phyloP scores from a whole-genome alignment of 805 yeast species.

The Candida oleophila region DNA sequence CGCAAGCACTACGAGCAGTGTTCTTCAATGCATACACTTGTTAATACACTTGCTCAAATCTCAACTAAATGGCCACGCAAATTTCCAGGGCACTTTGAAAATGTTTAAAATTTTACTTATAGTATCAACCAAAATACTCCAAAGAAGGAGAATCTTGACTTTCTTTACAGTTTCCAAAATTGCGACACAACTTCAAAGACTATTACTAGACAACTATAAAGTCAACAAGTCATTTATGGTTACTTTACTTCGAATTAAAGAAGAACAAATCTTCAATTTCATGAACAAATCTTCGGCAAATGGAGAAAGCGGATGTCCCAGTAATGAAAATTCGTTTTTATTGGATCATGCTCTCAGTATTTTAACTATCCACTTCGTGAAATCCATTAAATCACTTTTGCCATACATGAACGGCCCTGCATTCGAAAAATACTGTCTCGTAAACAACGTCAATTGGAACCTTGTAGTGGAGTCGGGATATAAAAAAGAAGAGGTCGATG shows the following conservation, averaged over 20 bases:
- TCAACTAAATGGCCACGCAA: constrained; percentile 6
- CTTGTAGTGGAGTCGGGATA: constrained; percentile 5
- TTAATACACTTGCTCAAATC: background rate
- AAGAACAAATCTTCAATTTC: constrained; percentile 24
- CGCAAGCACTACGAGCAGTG: background rate
- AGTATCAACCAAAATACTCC: constrained; percentile 25
- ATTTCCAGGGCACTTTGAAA: constrained; percentile 6
- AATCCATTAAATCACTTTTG: constrained; percentile 27
- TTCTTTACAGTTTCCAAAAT: constrained; percentile 23
- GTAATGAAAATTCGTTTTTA: background rate
- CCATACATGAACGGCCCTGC: constrained; percentile 36
- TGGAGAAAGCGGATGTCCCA: constrained; percentile 8
- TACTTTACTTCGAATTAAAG: constrained; percentile 31
- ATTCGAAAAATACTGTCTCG: constrained; percentile 38
- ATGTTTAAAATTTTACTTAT: constrained; percentile 32
- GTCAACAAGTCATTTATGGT: constrained; percentile 36
- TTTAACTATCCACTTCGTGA: constrained; percentile 25
- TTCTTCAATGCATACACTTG: constrained; percentile 2
- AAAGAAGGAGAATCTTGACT: constrained; percentile 21
- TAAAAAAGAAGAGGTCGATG: background rate
- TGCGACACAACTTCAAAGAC: constrained; percentile 24
- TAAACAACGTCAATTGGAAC: constrained; percentile 33
- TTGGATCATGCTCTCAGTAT: constrained; percentile 28
- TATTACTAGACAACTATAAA: constrained; percentile 31
- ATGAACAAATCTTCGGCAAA: constrained; percentile 7